Evolutionary conservation across 345 rosid species (phyloP).

Genomic region (Draba incana): DNA sequence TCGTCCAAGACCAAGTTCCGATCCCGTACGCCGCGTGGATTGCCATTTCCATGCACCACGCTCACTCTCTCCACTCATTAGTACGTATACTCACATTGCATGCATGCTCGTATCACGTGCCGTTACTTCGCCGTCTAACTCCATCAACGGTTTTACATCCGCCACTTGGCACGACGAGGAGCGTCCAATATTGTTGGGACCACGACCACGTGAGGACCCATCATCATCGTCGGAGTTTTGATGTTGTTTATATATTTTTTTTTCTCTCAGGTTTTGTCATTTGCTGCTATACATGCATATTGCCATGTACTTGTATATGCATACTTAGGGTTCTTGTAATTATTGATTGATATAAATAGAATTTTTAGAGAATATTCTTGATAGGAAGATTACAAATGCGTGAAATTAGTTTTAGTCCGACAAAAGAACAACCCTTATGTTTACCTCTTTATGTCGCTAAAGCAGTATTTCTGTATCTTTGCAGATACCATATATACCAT

Average conservation of each 20-base stretch:
- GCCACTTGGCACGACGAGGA: conserved; percentile 15
- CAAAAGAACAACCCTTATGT: conserved; percentile 33
- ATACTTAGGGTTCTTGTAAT: conserved; percentile 36
- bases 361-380: conserved; percentile 41
- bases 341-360: conserved; percentile 38
- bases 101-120: conserved; percentile 51
- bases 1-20: conserved; percentile 43
- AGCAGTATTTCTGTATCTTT: conserved; percentile 27
- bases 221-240: conserved; percentile 33
- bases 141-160: conserved; percentile 16
- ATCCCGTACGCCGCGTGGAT: conserved; percentile 55
- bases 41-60: conserved; percentile 51
- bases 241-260: conserved; percentile 1
- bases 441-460: conserved; percentile 31
- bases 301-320: conserved; percentile 36
- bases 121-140: conserved; percentile 34
- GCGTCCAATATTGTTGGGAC: conserved; percentile 28
- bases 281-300: conserved; percentile 40
- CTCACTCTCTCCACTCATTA: conserved; percentile 41
- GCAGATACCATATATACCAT: conserved; percentile 32
- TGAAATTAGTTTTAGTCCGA: conserved; percentile 40
- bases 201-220: conserved; percentile 30
- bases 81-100: conserved; percentile 42
- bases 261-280: conserved; percentile 33
- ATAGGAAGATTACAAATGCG: conserved; percentile 43